Conservation (phyloP, 139 green algal species). For the Tetradesmus lagerheimii region DNA sequence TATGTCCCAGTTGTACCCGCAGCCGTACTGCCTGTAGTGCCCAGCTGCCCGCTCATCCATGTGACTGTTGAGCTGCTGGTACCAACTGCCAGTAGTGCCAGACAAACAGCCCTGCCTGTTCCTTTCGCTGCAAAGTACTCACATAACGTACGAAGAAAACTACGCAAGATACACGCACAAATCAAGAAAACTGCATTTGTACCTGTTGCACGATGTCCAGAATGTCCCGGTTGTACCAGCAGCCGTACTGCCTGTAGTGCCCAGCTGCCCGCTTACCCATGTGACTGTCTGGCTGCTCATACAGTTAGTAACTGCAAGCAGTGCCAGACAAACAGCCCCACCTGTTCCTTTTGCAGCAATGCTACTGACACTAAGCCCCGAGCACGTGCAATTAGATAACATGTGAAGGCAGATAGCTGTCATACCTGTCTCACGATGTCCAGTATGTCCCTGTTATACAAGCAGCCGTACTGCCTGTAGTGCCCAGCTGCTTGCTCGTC, state of each 20-base stretch:
- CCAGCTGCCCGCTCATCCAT: neutral
- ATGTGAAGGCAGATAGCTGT: neutral
- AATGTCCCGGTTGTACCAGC: constrained; percentile 83
- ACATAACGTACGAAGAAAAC: too few relatives aligned
- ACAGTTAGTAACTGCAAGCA: neutral
- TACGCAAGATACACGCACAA: neutral
- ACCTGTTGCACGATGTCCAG: constrained; percentile 64
- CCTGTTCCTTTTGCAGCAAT: neutral
- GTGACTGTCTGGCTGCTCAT: neutral
- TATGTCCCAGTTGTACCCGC: constrained; percentile 82
- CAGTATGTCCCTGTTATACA: constrained; percentile 80
- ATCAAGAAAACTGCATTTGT: neutral
- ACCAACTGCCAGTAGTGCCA: neutral
- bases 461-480: constrained; percentile 74
- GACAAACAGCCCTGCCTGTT: too few relatives aligned
- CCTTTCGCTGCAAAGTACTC: too few relatives aligned
- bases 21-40: constrained; percentile 74
- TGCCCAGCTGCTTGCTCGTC: constrained; percentile 49
- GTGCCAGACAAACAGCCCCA: too few relatives aligned
- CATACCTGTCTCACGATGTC: constrained; percentile 66
- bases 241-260: constrained; percentile 74
- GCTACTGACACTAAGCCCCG: neutral
- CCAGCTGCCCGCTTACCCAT: neutral
- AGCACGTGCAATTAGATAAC: neutral
- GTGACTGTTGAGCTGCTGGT: neutral